These are phyloP conservation scores for Aristolochia contorta DNA, from an alignment of 164 flowering plant genomes.

Conservation along the genomic window DNA sequence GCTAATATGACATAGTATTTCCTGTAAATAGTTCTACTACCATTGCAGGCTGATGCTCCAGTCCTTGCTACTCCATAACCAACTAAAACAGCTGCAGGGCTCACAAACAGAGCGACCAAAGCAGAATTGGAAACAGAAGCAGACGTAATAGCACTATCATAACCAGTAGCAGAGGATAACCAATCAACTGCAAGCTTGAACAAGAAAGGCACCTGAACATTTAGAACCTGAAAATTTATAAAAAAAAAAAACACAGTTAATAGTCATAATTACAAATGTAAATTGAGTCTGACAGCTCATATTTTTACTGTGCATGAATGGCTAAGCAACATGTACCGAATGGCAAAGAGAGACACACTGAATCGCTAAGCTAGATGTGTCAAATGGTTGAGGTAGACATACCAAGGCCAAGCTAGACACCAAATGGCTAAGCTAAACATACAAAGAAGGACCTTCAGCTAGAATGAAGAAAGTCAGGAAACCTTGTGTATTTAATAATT, in stretches of 20 bases:
- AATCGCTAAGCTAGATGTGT: too few species aligned
- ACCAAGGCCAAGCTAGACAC: too few species aligned
- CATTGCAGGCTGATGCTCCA: constrained; percentile 90
- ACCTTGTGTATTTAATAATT: too few species aligned
- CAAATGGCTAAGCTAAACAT: too few species aligned
- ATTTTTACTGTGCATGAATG: too few species aligned
- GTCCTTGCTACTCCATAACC: constrained; percentile 97
- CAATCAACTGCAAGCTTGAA: constrained; percentile 96
- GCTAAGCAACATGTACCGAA: too few species aligned
- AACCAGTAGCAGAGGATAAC: constrained; percentile 61
- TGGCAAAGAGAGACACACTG: too few species aligned
- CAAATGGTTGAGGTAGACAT: too few species aligned
- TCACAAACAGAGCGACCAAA: constrained; percentile 55
- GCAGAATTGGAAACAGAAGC: constrained; percentile 62
- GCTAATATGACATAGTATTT: background rate
- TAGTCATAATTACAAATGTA: too few species aligned
- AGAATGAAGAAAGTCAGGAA: too few species aligned
- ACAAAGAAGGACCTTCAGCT: too few species aligned
- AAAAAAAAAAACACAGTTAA: too few species aligned
- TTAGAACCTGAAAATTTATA: constrained; percentile 45
- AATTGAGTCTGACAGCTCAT: background rate
- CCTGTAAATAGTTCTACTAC: constrained; percentile 22
- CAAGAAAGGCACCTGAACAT: constrained; percentile 94
- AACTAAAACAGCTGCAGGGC: constrained; percentile 79
- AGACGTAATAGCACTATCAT: constrained; percentile 45